Percentiles rank a stretch among this genome's conserved stretches.
These are phyloP conservation scores for Rhamnella rubrinervis DNA, from an alignment of 331 rosid species.

Conservation along the genomic window DNA sequence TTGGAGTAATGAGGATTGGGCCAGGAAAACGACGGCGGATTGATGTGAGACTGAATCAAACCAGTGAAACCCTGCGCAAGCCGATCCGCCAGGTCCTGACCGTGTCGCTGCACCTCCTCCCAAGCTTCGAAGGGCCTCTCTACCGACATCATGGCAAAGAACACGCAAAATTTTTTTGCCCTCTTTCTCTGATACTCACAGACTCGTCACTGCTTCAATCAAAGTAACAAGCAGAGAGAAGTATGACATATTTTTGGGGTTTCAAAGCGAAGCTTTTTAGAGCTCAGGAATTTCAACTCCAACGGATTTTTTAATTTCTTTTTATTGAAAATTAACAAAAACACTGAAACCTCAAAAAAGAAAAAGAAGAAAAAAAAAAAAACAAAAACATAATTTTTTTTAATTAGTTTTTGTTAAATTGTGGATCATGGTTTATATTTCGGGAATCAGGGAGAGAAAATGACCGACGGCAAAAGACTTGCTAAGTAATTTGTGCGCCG, in stretches of 20 bases:
- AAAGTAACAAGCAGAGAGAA: too few species aligned
- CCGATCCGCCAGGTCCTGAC: slow-evolving; percentile 94
- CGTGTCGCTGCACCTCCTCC: slow-evolving; percentile 98
- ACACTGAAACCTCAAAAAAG: too few species aligned
- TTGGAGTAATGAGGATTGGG: slow-evolving; percentile 68
- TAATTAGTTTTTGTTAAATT: too few species aligned
- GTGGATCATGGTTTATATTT: not conserved
- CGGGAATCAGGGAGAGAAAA: not conserved
- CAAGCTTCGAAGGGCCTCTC: slow-evolving; percentile 94
- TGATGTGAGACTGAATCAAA: slow-evolving; percentile 75
- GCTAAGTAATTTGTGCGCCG: not conserved
- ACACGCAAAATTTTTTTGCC: slow-evolving; percentile 7
- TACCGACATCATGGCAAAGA: slow-evolving; percentile 52
- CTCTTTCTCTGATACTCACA: slow-evolving; percentile 4
- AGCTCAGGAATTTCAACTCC: too few species aligned
- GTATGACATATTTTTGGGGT: too few species aligned
- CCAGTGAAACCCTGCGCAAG: slow-evolving; percentile 92
- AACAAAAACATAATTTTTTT: not conserved
- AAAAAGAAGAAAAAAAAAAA: not conserved
- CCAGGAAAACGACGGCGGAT: slow-evolving; percentile 77
- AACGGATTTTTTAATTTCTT: too few species aligned
- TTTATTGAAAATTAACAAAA: too few species aligned
- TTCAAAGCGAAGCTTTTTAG: too few species aligned
- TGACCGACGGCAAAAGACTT: too few species aligned
- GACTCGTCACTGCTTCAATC: slow-evolving; percentile 29